Evolutionary conservation across 1,139 yeast genomes (phyloP), one percentile per base, ranked within the genome.

Genomic region (Keqinozyma sinolaborantium): DNA sequence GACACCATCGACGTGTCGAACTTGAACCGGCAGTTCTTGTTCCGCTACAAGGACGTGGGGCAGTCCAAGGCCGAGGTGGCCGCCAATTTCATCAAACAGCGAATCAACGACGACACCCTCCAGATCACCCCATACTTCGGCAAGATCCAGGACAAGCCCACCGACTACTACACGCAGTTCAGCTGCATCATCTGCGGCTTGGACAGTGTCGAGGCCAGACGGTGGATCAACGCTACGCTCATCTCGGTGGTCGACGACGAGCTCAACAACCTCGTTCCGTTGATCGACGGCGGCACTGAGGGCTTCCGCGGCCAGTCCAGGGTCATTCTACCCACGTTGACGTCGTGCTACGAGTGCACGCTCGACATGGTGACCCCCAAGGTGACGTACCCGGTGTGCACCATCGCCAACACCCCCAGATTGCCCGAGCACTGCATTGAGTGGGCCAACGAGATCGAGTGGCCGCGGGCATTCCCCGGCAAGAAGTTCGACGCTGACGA

Each of bases 281-380:
- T 92, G 51, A 78, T 92, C 20, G 98, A 92, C 51, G 97, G 97
- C 2, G 98, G 97, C 3, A 84, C 96, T 0, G 97, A 92, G 51
- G 97, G 97, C 0, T 83, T 92, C 50, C 73, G 86, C 42, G 98
- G 98, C 4, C 97, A 92, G 50, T 78, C 90, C 11, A 79, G 95
- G 48, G 85, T 88, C 8, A 87, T 90, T 25, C 58, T 88, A 12
- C 97, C 98, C 0, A 78, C 90, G 0, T 57, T 87, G 20, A 77
- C 92, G 0, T 83, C 95, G 1, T 92, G 98, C 59, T 90, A 87
- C 61, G 97, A 92, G 54, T 92, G 98, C 50, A 84, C 95, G 2
- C 64, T 86, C 29, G 88, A 83, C 39, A 73, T 90, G 59, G 65
- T 86, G 21, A 77, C 86, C 5, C 78, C 80, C 2, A 80, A 78